Percentiles rank a stretch among this genome's conserved stretches.
Conservation (phyloP, 257 asterid genomes). For the Salvia splendens region DNA sequence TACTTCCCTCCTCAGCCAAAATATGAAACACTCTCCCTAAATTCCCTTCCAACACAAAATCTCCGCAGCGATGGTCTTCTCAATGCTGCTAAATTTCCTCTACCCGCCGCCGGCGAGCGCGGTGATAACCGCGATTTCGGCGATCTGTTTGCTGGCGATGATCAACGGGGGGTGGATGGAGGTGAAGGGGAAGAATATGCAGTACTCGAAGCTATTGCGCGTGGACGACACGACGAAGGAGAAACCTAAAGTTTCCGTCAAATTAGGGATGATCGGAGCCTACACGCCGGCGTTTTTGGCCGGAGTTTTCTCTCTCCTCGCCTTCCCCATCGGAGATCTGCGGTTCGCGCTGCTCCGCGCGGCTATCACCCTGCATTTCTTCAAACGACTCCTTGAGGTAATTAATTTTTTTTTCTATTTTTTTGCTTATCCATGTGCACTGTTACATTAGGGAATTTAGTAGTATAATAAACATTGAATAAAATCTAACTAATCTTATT, state of each 20-base stretch:
- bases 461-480: too few species aligned
- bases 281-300: conserved; percentile 54
- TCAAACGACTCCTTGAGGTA: conserved; percentile 73
- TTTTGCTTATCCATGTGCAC: too few species aligned
- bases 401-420: too few species aligned
- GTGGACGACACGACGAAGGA: background rate
- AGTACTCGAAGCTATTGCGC: conserved; percentile 57
- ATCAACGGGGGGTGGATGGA: conserved; percentile 54
- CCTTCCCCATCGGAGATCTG: conserved; percentile 40
- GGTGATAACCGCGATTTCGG: conserved; percentile 41
- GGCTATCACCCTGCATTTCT: conserved; percentile 60
- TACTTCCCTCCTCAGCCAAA: too few species aligned
- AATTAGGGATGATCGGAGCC: conserved; percentile 48
- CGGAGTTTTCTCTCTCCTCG: conserved; percentile 45
- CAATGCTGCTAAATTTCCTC: conserved; percentile 31
- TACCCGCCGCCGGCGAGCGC: conserved; percentile 49
- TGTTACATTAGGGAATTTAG: too few species aligned
- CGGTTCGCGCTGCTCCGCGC: conserved; percentile 52
- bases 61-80: conserved; percentile 29
- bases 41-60: too few species aligned
- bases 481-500: too few species aligned
- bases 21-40: background rate
- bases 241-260: conserved; percentile 30
- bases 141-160: conserved; percentile 36
- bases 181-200: conserved; percentile 45